Base-by-base conservation (phyloP, 768 basidiomycete genomes). In the Leccinum obscurum region DNA sequence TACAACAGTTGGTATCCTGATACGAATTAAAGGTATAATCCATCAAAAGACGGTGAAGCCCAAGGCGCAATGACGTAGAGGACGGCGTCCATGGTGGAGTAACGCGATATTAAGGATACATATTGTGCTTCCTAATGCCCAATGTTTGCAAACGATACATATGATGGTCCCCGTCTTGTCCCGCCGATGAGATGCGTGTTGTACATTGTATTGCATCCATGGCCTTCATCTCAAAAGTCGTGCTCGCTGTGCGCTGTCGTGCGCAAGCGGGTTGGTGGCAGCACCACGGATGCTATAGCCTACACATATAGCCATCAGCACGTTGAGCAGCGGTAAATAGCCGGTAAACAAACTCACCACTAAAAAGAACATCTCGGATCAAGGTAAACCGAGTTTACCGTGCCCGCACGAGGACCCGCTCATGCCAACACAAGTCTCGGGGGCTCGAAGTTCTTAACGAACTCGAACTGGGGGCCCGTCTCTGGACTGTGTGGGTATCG, bases 391-490 rank as follows among this genome's bases (percentile, higher is more conserved):
- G 10, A 20, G 10, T 44, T 44, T 44, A 10, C 41, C 41, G 41
- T 3, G 48, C 46, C n/a, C 13, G 8, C 35, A 54, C 3, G 52
- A 60, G 55, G 55, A n/a, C 22, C 15, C 8, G 56, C 52, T 66
- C 54, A 66, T 41, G 66, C 60, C 7, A 62, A 48, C 49, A 68
- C 65, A 46, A 66, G 60, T n/a, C 70, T 24, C 1, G 70, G 68
- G 1, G 70, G 68, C 34, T 68, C 67, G 66, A 88, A 90, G 66
- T 81, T 83, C 67, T 77, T 80, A 22, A 92, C 90, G 68, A 85
- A 92, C 66, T 91, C 87, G 69, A 85, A 86, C 72, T 92, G 90
- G 1, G 86, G 80, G 17, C 90, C 89, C 3, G 90, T 92, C 76
- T 92, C 90, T 15, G 90, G 90, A 68, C 87, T 88, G 69, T 87